Evolutionary conservation across 2,329 filamentous ascomycete species (phyloP), one percentile per base, ranked within the genome.

Genomic region (Aureobasidium sp.): DNA sequence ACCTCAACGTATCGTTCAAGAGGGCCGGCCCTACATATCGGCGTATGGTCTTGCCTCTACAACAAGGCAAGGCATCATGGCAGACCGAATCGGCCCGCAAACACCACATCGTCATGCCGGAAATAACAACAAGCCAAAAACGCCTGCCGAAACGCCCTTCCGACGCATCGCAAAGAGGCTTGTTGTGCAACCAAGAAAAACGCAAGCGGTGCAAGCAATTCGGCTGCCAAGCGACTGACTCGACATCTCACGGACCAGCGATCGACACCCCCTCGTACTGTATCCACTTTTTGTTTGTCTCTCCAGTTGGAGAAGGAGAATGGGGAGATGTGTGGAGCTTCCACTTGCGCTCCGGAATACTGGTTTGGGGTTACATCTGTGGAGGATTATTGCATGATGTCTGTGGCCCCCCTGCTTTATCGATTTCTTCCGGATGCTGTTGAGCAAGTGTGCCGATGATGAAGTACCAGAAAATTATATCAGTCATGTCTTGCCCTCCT

Each of bases 251-350:
- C 41, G 41, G 29, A 4, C 11, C 30, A 37, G 34, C 7, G 45
- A 49, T 49, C 45, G 19, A 16, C 45, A 17, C 22, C 3, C 16
- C 16, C 16, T 22, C 35, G 8, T n/a, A 12, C 3, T 2, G 45
- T 49, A 39, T 49, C 45, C 45, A 49, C 45, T 21, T 4, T 14
- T 22, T n/a, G 10, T 39, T 11, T n/a, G 10, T 39, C 6, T 39
- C 45, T 39, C 45, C 45, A 49, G 44, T 37, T 39, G 45, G 45
- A 37, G 44, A 21, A 24, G 22, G 19, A 17, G n/a, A 21, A 29
- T 49, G 45, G 45, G 30, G 42, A 37, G 11, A 17, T 29, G 7
- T 30, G 34, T 39, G 45, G 45, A 49, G 45, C 34, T n/a, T 27
- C 2, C 17, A 12, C 11, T 4, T 27, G 45, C 45, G 32, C 45